These are phyloP conservation scores for Artomyces pyxidatus DNA, from an alignment of 768 basidiomycete species.

Conservation along the genomic window DNA sequence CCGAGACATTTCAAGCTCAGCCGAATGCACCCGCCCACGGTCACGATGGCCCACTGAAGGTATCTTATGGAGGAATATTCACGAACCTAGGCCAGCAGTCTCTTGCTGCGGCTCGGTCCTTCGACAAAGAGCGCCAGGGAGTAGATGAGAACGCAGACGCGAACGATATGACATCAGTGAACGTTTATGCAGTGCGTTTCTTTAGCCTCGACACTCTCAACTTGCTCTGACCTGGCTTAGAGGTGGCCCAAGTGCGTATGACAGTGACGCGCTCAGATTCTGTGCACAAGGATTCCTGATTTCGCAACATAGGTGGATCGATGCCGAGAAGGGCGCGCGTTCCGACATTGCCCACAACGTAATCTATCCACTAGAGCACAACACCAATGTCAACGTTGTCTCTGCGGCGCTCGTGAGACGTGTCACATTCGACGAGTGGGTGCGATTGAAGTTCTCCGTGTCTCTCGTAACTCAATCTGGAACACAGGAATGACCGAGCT, in stretches of 20 bases:
- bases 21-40: constrained; percentile 33
- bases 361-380: constrained; percentile 13
- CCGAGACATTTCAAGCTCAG: constrained; percentile 31
- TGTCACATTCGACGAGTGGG: constrained; percentile 21
- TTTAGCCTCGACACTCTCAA: neutral
- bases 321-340: neutral
- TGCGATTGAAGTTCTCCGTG: neutral
- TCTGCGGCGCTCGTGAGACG: constrained; percentile 28
- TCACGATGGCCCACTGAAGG: constrained; percentile 35
- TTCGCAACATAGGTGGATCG: constrained; percentile 38
- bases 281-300: neutral
- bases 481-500: constrained; percentile 26
- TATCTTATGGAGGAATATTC: constrained; percentile 20
- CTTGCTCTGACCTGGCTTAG: constrained; percentile 21
- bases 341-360: neutral
- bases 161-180: constrained; percentile 18
- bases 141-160: constrained; percentile 13
- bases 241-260: constrained; percentile 44
- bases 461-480: neutral
- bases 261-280: too few species aligned
- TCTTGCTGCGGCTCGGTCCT: constrained; percentile 17
- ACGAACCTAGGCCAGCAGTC: constrained; percentile 20
- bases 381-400: constrained; percentile 25
- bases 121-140: constrained; percentile 17
- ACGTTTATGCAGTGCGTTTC: constrained; percentile 20